phyloP scores from a whole-genome alignment of 139 green algal species.

The Chlorella sp. region DNA sequence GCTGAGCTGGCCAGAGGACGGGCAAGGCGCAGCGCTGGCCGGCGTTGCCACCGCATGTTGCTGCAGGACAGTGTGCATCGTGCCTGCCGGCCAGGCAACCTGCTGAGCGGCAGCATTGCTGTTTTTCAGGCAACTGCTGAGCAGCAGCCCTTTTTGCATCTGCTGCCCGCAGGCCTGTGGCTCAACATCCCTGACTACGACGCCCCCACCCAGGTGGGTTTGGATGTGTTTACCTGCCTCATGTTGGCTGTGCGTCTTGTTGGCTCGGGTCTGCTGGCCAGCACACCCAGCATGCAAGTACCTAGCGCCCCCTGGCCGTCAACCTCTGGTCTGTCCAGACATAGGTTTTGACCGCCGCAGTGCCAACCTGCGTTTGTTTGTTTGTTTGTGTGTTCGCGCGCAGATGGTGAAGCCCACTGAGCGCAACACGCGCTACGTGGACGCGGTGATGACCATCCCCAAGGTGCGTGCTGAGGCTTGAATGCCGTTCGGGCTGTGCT shows the following conservation, averaged over 20 bases:
- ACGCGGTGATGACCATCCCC: conserved; percentile 95
- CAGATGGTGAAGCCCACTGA: conserved; percentile 98
- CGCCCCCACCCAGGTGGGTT: conserved; percentile 75
- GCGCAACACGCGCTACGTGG: conserved; percentile 94
- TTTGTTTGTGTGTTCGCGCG: neutral
- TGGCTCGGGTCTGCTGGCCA: neutral
- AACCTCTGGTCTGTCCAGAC: too few species aligned
- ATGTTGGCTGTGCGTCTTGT: neutral
- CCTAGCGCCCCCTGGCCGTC: too few species aligned
- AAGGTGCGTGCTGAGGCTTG: conserved; percentile 56
- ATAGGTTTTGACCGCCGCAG: neutral
- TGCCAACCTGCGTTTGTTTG: neutral
- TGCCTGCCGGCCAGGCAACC: too few species aligned
- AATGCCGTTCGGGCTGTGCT: neutral
- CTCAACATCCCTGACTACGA: conserved; percentile 99
- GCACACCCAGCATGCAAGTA: too few species aligned
- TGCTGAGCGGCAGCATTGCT: too few species aligned
- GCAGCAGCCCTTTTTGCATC: too few species aligned
- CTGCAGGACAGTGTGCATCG: too few species aligned
- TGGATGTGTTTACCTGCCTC: neutral
- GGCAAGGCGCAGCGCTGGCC: too few species aligned
- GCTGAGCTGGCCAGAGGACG: too few species aligned
- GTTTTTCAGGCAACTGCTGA: too few species aligned
- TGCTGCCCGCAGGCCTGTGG: conserved; percentile 85
- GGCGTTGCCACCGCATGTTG: too few species aligned